phyloP scores from a whole-genome alignment of 768 basidiomycete species.

The Mycena albidolilacea region DNA sequence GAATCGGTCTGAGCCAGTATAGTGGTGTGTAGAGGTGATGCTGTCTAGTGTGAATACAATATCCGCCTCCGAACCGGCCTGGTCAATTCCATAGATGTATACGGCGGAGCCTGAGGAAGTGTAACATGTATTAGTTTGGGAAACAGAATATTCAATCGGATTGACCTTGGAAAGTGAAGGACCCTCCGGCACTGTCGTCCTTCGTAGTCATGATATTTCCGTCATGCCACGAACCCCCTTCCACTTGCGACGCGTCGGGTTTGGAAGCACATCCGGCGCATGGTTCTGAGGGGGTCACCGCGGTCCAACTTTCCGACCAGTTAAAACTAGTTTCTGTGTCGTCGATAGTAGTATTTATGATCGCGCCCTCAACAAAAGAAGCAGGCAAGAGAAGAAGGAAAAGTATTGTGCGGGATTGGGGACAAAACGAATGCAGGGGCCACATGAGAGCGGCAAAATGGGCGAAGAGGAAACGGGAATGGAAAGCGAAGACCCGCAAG shows the following conservation, averaged over 20 bases:
- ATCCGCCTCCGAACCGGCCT: conserved; percentile 18
- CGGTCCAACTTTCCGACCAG: conserved; percentile 23
- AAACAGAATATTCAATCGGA: neutral
- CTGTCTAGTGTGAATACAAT: conserved; percentile 32
- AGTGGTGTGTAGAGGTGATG: conserved; percentile 22
- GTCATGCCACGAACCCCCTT: conserved; percentile 26
- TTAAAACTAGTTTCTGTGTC: conserved; percentile 13
- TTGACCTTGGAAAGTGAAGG: conserved; percentile 34
- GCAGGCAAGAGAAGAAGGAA: conserved; percentile 15
- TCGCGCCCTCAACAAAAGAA: conserved; percentile 9
- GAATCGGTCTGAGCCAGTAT: conserved; percentile 26
- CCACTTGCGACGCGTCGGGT: conserved; percentile 8
- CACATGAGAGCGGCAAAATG: conserved; percentile 1
- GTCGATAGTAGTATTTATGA: conserved; percentile 28
- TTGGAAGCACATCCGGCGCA: conserved; percentile 26
- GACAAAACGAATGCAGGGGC: conserved; percentile 28
- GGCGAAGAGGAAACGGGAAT: neutral
- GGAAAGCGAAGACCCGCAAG: neutral
- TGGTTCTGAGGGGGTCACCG: neutral
- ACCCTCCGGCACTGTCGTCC: neutral
- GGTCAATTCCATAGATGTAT: conserved; percentile 31
- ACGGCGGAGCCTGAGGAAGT: conserved; percentile 26
- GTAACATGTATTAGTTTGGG: neutral
- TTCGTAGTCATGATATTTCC: conserved; percentile 12
- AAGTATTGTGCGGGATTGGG: conserved; percentile 5